Conservation (phyloP, 1,284 basidiomycete species). For the Mycena sp. region DNA sequence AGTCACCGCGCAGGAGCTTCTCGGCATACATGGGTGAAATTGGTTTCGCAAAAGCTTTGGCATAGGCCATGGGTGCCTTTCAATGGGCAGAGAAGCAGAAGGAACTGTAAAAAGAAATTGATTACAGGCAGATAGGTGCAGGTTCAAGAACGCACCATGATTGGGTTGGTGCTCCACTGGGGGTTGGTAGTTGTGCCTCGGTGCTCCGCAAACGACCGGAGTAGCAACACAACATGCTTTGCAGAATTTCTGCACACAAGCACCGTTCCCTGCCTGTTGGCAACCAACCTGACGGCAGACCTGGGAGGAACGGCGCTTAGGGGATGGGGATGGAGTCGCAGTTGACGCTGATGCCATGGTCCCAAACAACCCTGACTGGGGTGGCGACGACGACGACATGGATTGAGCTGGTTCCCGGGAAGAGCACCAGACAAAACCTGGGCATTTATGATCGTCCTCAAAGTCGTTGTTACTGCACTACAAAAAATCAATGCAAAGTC, state of each 20-base stretch:
- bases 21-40: neutral
- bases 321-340: too few species aligned
- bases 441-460: neutral
- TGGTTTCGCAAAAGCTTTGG: neutral
- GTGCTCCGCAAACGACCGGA: neutral
- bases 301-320: too few species aligned
- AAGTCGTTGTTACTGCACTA: slow-evolving; percentile 1
- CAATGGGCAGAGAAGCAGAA: too few species aligned
- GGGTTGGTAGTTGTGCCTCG: neutral
- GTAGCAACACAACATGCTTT: neutral
- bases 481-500: neutral
- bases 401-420: neutral
- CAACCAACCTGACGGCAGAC: too few species aligned
- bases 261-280: neutral
- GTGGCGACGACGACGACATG: too few species aligned
- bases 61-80: neutral
- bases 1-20: neutral
- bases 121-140: too few species aligned
- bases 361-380: too few species aligned
- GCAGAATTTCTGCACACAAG: neutral
- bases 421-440: slow-evolving; percentile 3
- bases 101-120: too few species aligned
- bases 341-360: too few species aligned
- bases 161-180: neutral
- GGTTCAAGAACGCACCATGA: too few species aligned